Base-by-base conservation (phyloP, 2,329 filamentous ascomycete species). In the Calonectria henricotiae region DNA sequence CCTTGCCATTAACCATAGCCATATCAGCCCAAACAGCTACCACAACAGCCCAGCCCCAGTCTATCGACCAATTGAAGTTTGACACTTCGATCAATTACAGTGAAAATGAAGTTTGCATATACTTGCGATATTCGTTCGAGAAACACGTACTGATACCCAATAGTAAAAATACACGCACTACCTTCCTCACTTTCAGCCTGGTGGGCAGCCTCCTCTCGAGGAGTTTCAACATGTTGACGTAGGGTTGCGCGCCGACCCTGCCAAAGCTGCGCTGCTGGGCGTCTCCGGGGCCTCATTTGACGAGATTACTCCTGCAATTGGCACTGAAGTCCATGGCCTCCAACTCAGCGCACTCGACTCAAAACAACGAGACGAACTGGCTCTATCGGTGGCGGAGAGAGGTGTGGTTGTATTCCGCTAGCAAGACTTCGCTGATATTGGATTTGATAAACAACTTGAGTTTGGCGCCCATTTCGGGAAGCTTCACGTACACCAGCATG, bases 301-400 rank as follows among this genome's bases (percentile, higher is more conserved):
- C 23, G 75, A 76, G 25, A 73, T 74, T 17, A 78, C 69, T 0
- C 65, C 71, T n/a, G 46, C 63, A 11, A 82, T 85, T 41, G 83
- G 83, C 12, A 85, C 83, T 5, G 83, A 85, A 71, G 82, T 85
- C 46, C 76, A 80, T 8, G 82, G 82, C 0, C 75, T 84, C 25
- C 83, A 85, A 69, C 74, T 85, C 2, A 82, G 81, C n/a, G 73
- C 81, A 32, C 78, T 85, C 37, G 82, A 76, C 8, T 79, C 82
- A 67, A 74, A 76, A 47, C 83, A 84, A 67, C 83, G 79, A 63
- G 83, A 85, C 70, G 83, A 85, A 70, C 74, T 85, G 5, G 83
- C 82, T 1, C 77, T 84, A 1, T 74, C 85, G n/a, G 81, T 83
- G 63, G 83, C 83, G 1, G 81, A 84, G 75, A 78, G 82, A 47